Evolutionary conservation across 2,329 filamentous ascomycete species (phyloP), one percentile per base, ranked within the genome.

Genomic region (Aureobasidium sp.): DNA sequence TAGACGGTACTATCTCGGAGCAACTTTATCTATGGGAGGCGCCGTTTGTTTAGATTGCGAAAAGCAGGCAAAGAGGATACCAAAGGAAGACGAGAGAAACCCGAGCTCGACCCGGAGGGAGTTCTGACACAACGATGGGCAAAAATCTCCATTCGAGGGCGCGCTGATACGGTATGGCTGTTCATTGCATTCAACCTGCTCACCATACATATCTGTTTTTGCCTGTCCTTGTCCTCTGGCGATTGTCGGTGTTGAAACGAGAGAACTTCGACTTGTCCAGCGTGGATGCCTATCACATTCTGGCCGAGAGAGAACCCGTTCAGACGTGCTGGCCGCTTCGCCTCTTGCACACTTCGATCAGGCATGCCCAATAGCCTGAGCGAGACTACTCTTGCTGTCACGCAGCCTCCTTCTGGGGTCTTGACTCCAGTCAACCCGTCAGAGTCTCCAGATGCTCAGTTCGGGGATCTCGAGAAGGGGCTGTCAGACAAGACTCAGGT

Each of bases 311-410:
- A 45, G 14, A 49, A 49, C 36, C 34, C 34, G 21, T 59, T 50
- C 32, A 36, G 45, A 59, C 57, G 57, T 45, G 57, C 57, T 59
- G 57, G 57, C 45, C 45, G 57, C 57, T 50, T 50, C n/a, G 29
- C 44, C 37, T 36, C 45, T 36, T 30, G 34, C 30, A 48, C 29
- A 29, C 9, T 41, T 30, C 36, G n/a, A 32, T 34, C 16, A 59
- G 57, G 57, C 44, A 59, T 49, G 44, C 44, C 44, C 32, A 59
- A 50, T 25, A 59, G 57, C 45, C 34, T 59, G 57, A 59, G 57
- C 45, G 57, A 59, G 14, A 59, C 45, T 21, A 59, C 44, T 39
- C 44, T 59, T 47, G 57, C 57, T 59, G 57, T 59, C 34, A 59
- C 57, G 21, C 57, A 59, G 36, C 57, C 57, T 3, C 57, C 57